phyloP scores from a whole-genome alignment of 495 filamentous ascomycete genomes.

The Chaetomium cochliodes region DNA sequence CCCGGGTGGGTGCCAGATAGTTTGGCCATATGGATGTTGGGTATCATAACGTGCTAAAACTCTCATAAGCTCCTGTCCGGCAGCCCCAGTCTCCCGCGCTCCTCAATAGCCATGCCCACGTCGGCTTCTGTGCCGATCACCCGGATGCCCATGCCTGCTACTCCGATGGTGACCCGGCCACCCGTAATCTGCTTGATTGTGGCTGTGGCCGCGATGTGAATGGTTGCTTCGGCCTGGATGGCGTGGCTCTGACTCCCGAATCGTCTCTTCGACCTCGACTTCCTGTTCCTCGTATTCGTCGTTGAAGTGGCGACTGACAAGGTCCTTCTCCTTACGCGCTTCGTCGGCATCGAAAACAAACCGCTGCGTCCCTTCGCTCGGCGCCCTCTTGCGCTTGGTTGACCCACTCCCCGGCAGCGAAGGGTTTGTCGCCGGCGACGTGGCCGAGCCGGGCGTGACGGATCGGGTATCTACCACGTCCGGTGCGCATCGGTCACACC shows the following conservation, averaged over 20 bases:
- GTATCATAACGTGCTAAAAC: not conserved
- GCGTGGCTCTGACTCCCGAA: constrained; percentile 36
- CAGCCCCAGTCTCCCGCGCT: not conserved
- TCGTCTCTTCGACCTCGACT: constrained; percentile 58
- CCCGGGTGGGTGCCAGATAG: not conserved
- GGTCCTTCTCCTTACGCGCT: constrained; percentile 66
- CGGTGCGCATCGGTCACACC: constrained; percentile 46
- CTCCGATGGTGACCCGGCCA: constrained; percentile 31
- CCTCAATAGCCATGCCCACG: constrained; percentile 26
- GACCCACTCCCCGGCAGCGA: constrained; percentile 36
- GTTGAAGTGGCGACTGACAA: constrained; percentile 66
- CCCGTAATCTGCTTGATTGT: constrained; percentile 26
- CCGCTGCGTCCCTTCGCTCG: constrained; percentile 73
- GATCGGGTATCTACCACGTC: constrained; percentile 35
- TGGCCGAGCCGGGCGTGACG: constrained; percentile 37
- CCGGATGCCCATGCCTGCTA: constrained; percentile 25
- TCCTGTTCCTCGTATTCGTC: constrained; percentile 78
- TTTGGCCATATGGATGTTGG: not conserved
- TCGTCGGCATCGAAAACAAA: constrained; percentile 85
- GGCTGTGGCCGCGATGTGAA: constrained; percentile 18
- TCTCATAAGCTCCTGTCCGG: not conserved
- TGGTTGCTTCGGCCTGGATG: constrained; percentile 29
- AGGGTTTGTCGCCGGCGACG: constrained; percentile 41
- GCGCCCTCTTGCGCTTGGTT: constrained; percentile 49
- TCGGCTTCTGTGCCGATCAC: constrained; percentile 29